phyloP scores from a whole-genome alignment of 2,329 filamentous ascomycete genomes.

The Endothia cerciana region DNA sequence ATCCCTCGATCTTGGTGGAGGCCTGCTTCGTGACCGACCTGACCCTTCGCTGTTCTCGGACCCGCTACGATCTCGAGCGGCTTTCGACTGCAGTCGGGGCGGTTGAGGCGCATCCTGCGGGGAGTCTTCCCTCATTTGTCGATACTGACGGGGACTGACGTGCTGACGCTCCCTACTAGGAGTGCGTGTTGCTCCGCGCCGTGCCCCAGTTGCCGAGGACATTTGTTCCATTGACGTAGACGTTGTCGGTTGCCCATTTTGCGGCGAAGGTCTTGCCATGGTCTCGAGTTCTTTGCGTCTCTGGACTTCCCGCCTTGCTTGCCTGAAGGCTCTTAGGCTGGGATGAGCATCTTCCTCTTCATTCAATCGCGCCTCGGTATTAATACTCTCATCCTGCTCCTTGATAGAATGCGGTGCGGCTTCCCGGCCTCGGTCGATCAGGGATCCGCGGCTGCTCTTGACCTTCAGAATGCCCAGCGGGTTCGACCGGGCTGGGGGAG shows the following conservation, averaged over 20 bases:
- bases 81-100: constrained; percentile 36
- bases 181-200: constrained; percentile 36
- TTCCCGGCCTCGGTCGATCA: constrained; percentile 46
- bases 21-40: constrained; percentile 45
- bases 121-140: constrained; percentile 48
- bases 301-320: constrained; percentile 61
- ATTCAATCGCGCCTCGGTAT: constrained; percentile 30
- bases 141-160: constrained; percentile 46
- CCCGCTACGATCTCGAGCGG: constrained; percentile 57
- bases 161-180: constrained; percentile 50
- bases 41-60: constrained; percentile 56
- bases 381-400: constrained; percentile 59
- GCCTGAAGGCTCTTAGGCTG: constrained; percentile 60
- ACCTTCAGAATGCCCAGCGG: constrained; percentile 66
- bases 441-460: constrained; percentile 61
- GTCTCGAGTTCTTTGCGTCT: constrained; percentile 58
- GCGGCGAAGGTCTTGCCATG: constrained; percentile 43
- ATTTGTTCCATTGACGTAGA: constrained; percentile 12
- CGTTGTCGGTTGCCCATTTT: constrained; percentile 3
- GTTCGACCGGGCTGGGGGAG: constrained; percentile 49
- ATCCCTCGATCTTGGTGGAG: constrained; percentile 43
- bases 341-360: constrained; percentile 50
- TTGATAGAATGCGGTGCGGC: constrained; percentile 60
- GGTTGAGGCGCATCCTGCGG: constrained; percentile 35
- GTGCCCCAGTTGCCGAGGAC: constrained; percentile 17